Evolutionary conservation across 139 green algal genomes (phyloP), one percentile per base, ranked within the genome.

Genomic region (Micractinium conductrix): DNA sequence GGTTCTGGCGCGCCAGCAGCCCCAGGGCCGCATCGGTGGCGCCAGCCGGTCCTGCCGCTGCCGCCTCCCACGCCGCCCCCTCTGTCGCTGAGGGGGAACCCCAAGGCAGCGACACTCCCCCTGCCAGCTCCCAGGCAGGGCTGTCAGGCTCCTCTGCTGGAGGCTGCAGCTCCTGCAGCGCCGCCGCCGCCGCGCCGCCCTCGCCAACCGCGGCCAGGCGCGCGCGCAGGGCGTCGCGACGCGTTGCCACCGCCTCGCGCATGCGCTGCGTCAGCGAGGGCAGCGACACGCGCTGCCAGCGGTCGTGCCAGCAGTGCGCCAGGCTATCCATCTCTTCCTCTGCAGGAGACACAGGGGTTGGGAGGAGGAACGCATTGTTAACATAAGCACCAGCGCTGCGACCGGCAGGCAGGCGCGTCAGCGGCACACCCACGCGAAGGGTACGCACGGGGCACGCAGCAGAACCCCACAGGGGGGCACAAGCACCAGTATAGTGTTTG

Each of bases 251-350:
- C 50, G 55, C 42, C 1, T n/a, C 5, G 26, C 74, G 68, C 73
- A 83, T 65, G 35, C 72, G 83, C 48, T 75, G 72, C 17, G 53
- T 83, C 40, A 90, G 40, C 21, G 86, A 76, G 16, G 86, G 62
- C 37, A 90, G 74, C 8, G 74, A 67, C 1, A 55, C 30, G 26
- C 45, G 30, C 55, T 90, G 75, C 43, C 73, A 79, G 8, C 58
- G 35, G 74, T 58, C 44, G 4, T 28, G 60, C 79, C 76, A 84
- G 74, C 73, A 17, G 74, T 89, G 80, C 19, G 24, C 74, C 70
- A 84, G 38, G 63, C 43, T 63, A 43, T 87, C 80, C 80, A 87
- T 73, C 67, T 89, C 80, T 19, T 87, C 79, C 81, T 87, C 86
- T 83, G 80, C 70, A 30, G 0, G 21, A 10, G 44, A 8, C 10